Conservation (phyloP, 2,329 filamentous ascomycete species). For the Cryoendolithus antarcticus region DNA sequence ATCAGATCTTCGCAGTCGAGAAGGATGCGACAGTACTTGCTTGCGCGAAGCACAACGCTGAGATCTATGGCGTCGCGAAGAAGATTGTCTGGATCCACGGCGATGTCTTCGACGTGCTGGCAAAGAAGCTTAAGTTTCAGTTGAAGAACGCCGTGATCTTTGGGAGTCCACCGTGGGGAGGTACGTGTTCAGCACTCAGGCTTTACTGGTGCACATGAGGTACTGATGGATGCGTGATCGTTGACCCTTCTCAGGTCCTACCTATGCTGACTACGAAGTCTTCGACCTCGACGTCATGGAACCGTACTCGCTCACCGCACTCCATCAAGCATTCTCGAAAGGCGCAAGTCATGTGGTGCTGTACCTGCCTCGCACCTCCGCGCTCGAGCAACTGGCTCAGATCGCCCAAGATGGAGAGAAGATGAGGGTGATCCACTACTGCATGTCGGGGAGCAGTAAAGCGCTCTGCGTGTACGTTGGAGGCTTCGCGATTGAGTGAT, state of each 20-base stretch:
- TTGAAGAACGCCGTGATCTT: constrained; percentile 49
- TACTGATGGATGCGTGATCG: not conserved
- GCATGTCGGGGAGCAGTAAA: constrained; percentile 81
- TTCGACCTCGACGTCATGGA: constrained; percentile 81
- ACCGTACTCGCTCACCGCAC: constrained; percentile 59
- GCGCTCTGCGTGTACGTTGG: constrained; percentile 50
- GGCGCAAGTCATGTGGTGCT: constrained; percentile 49
- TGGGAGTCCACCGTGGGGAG: constrained; percentile 63
- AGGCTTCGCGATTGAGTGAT: constrained; percentile 27
- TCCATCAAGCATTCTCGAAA: constrained; percentile 50
- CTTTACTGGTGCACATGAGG: not conserved
- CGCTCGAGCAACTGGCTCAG: constrained; percentile 62
- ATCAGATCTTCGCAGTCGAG: constrained; percentile 78
- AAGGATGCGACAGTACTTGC: constrained; percentile 66
- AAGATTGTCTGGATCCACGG: constrained; percentile 77
- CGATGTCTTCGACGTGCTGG: constrained; percentile 69
- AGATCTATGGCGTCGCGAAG: constrained; percentile 65
- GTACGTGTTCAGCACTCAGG: constrained; percentile 29
- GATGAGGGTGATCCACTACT: constrained; percentile 76
- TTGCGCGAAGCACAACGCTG: constrained; percentile 86
- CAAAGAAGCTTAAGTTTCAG: constrained; percentile 36
- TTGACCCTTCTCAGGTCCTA: constrained; percentile 36
- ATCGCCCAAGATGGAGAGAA: constrained; percentile 34
- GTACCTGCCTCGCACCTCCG: constrained; percentile 75
- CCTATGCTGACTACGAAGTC: constrained; percentile 52